Conservation (phyloP, 1,139 yeast species). For the Lodderomyces theae region DNA sequence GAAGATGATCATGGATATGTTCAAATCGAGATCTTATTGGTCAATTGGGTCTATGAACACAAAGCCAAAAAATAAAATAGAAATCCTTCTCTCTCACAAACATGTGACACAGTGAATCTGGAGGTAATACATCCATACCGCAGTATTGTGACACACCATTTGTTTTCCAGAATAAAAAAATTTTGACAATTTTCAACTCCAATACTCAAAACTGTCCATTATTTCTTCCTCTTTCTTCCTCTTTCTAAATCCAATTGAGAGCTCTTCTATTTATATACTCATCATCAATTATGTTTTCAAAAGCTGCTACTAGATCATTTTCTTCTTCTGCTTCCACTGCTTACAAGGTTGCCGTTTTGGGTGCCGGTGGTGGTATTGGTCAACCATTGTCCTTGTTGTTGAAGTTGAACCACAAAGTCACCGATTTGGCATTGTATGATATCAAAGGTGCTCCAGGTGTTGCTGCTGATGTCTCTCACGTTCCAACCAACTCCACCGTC, state of each 20-base stretch:
- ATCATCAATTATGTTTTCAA: constrained; percentile 36
- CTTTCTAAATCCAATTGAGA: constrained; percentile 8
- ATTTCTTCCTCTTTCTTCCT: constrained; percentile 6
- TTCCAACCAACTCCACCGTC: constrained; percentile 76
- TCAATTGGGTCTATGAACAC: background rate
- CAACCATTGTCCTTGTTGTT: constrained; percentile 87
- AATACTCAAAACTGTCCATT: background rate
- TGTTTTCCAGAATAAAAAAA: background rate
- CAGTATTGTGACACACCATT: background rate
- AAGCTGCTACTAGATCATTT: constrained; percentile 63
- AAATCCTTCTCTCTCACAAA: background rate
- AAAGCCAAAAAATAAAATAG: background rate
- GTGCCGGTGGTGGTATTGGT: constrained; percentile 90
- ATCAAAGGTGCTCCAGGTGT: constrained; percentile 91
- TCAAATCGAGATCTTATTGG: too few species aligned
- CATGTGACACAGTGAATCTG: background rate
- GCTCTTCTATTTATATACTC: background rate
- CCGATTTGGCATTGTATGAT: constrained; percentile 78
- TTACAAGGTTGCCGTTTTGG: constrained; percentile 72
- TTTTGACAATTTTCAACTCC: background rate
- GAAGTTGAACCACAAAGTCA: constrained; percentile 60
- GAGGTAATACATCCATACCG: background rate
- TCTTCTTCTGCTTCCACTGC: constrained; percentile 59
- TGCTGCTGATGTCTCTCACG: constrained; percentile 87
- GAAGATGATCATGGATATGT: too few species aligned